Base-by-base conservation (phyloP, 169 alveolate species). In the Plasmodium ovale region DNA sequence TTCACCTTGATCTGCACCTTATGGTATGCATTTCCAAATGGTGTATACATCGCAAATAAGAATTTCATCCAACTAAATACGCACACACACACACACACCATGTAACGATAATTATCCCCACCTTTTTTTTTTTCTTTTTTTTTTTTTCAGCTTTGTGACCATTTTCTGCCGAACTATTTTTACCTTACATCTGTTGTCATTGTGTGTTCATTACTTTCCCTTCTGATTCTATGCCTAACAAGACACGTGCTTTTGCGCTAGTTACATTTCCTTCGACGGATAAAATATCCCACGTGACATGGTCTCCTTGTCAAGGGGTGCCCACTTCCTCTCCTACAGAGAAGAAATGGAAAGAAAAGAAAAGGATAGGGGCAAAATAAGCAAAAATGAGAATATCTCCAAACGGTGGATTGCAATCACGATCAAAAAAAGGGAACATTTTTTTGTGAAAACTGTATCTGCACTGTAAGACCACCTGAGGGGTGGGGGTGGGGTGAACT, bases 121-220 rank as follows among this genome's bases (percentile, higher is more conserved):
- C 65, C 35, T 56, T 16, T 16, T 54, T 27, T 23, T 14, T 29
- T 65, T 10, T 60, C 62, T 33, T 59, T 27, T 19, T 72, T 59
- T 42, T 68, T 35, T 23, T 77, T 77, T 60, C 88, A 77, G 88
- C 64, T 77, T n/a, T 23, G 62, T 44, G 88, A 77, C 35, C 62
- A 77, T 54, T 77, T 77, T 39, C 16, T 77, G 14, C 88, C 88
- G 33, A 77, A 77, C n/a, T 60, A 16, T 35, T 62, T 77, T 47
- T 60, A 44, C 19, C 27, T 77, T 25, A 16, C 68, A 7, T 6
- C 58, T 42, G 62, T 77, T 1, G 21, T 33, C 21, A 21, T 77
- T 6, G 54, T 62, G 23, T 47, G 25, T 68, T 60, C 47, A 31
- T 14, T 23, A 21, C 12, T 62, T 60, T 77, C 65, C 37, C 29